Base-by-base conservation (phyloP, 2,329 filamentous ascomycete species). In the Trichoderma simmonsii region DNA sequence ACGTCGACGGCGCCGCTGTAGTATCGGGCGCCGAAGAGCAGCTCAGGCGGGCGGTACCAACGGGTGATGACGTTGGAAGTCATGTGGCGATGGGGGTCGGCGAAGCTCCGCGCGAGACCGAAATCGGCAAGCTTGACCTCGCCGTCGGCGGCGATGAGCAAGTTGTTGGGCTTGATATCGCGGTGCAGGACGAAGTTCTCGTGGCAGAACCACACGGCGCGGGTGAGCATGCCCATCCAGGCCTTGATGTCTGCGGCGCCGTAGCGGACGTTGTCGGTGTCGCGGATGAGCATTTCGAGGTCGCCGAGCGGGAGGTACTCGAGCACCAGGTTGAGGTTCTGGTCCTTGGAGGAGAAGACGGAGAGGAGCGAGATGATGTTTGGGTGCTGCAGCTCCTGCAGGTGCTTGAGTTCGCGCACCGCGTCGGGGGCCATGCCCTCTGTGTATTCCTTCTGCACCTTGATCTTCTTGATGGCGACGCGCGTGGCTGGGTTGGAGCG, bases 151-250 rank as follows among this genome's bases (percentile, higher is more conserved):
- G 94, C 94, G 77, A 99, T 97, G 73, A 99, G 87, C 82, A 98
- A 85, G 84, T 99, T 99, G 88, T 98, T 98, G 62, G 95, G 95
- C 83, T 99, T 99, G 86, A 99, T 98, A 85, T 99, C 96, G 77
- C 96, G 93, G 83, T 99, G 96, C 34, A 99, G 87, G 21, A 99
- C 89, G 77, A 92, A 95, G 81, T 96, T 97, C 80, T 95, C 93
- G 82, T 99, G 96, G 82, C 96, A 98, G 85, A 97, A 99, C 91
- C 94, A 97, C 32, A 98, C 90, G 30, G 93, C 96, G 56, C 95
- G 91, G 32, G 89, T 89, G n/a, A 98, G 88, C 96, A 98, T 98
- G 74, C 93, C 93, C 91, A 98, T 97, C 96, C 96, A 99, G 18
- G 94, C 92, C 82, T 99, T 99, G 81, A 98, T 94, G 81, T 99